These are phyloP conservation scores for Zizania latifolia DNA, from an alignment of 176 grass and related monocot genomes.

Conservation along the genomic window DNA sequence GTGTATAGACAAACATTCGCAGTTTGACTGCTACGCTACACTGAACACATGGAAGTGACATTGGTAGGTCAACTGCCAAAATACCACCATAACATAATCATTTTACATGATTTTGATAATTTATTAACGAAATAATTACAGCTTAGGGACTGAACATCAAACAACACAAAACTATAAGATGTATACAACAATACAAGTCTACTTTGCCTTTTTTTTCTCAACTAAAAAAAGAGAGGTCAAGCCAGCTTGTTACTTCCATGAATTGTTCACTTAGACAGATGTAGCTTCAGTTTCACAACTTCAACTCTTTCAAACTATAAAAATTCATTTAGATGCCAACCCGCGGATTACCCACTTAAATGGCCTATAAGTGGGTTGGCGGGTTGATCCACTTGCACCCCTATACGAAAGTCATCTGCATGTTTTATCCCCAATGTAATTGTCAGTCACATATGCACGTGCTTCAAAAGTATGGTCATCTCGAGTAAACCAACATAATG, in stretches of 20 bases:
- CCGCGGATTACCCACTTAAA: too few species aligned
- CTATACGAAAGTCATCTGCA: neutral
- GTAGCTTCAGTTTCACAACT: constrained; percentile 14
- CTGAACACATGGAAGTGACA: neutral
- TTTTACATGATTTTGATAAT: neutral
- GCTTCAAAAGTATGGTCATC: neutral
- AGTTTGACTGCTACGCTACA: neutral
- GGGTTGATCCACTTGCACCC: too few species aligned
- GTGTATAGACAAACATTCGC: neutral
- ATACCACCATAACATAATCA: neutral
- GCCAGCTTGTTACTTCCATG: neutral
- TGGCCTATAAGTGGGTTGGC: too few species aligned
- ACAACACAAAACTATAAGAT: neutral
- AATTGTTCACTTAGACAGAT: neutral
- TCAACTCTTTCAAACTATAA: constrained; percentile 3
- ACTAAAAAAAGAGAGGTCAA: neutral
- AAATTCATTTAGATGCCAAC: neutral
- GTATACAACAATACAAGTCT: neutral
- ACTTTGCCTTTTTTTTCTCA: neutral
- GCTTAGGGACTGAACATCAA: neutral
- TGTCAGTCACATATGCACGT: neutral
- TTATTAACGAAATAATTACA: neutral
- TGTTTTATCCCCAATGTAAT: neutral
- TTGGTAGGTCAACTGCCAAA: neutral
- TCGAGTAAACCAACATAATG: neutral